phyloP scores from a whole-genome alignment of 345 rosid genomes.

The Atalantia buxifolia region DNA sequence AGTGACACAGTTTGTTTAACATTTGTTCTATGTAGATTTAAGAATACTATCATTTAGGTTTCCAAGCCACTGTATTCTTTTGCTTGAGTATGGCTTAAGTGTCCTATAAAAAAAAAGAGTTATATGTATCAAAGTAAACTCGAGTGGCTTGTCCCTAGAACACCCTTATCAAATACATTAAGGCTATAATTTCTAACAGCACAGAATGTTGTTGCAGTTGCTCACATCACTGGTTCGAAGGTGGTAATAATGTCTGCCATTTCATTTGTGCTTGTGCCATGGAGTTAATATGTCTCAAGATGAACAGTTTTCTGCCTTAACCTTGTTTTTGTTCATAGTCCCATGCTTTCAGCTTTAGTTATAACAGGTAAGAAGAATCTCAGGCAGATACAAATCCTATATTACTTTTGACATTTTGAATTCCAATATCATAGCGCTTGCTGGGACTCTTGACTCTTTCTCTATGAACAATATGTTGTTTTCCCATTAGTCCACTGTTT shows the following conservation, averaged over 20 bases:
- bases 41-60: not conserved
- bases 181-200: slow-evolving; percentile 3
- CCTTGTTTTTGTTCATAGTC: not conserved
- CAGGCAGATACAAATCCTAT: not conserved
- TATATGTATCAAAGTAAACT: not conserved
- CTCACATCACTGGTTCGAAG: slow-evolving; percentile 78
- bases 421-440: not conserved
- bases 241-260: slow-evolving; percentile 46
- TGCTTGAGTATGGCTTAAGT: not conserved
- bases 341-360: not conserved
- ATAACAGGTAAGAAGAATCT: not conserved
- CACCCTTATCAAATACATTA: not conserved
- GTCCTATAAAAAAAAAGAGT: not conserved
- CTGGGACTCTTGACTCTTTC: not conserved
- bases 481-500: not conserved
- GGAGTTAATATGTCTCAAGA: not conserved
- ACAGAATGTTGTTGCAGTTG: slow-evolving; percentile 52
- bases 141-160: not conserved
- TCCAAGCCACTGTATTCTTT: not conserved
- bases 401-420: not conserved
- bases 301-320: not conserved
- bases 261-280: not conserved
- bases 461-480: not conserved
- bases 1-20: not conserved
- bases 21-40: not conserved